Base-by-base conservation (phyloP, 202 grass and related monocot genomes). In the Hordeum pubiflorum region DNA sequence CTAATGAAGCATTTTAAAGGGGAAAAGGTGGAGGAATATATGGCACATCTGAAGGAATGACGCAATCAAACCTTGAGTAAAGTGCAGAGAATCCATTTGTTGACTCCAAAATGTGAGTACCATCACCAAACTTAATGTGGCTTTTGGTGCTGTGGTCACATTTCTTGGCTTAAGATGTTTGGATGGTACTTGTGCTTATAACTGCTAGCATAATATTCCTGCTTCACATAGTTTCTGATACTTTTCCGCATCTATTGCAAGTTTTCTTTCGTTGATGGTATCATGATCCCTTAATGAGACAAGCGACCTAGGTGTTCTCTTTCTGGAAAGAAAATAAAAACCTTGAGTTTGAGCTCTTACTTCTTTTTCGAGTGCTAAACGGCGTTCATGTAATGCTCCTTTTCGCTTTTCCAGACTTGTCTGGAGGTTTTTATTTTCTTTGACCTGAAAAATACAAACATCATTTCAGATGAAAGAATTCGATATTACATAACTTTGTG, bases 361-460 rank as follows among this genome's bases (percentile, higher is more conserved):
- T 83, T 99, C 96, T 83, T 89, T 89, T 90, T 89, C 92, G 82
- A 99, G 96, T 76, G 87, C 88, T 81, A 89, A 79, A 69, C 92
- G 86, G 13, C 82, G 90, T 72, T 95, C 85, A 90, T 73, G 84
- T 68, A 95, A 52, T 83, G 70, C 74, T 86, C 85, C 91, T 85
- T 91, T 99, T 41, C 85, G 80, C 41, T 63, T 91, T 80, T 89
- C 85, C 57, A 93, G 76, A 91, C 80, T 93, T 83, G 72, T 87
- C 69, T 81, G 71, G 55, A 99, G 89, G 67, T 80, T 80, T 88
- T 74, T 66, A 80, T 99, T 99, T 93, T 85, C 90, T 87, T 96
- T 93, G 54, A 85, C 89, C 92, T 99, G 69, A 72, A 83, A 83
- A 75, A 60, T 69, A 52, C 21, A 87, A 37, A 71, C 50, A 81